phyloP scores from a whole-genome alignment of 139 green algal genomes.

The Tetradesmus obliquus region DNA sequence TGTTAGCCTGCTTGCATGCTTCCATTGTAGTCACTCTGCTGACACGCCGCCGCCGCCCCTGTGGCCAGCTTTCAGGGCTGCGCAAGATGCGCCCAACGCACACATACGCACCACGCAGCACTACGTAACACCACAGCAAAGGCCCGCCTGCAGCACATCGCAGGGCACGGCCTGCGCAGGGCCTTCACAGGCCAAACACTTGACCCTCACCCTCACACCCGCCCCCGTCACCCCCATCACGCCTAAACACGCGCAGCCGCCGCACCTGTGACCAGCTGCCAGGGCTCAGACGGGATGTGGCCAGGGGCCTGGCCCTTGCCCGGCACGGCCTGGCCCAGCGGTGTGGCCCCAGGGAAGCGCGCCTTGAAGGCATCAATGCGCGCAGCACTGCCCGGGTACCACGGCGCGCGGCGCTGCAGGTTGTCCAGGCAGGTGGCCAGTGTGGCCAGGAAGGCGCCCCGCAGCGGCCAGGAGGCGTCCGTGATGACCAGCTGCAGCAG shows the following conservation, averaged over 20 bases:
- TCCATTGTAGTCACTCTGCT: too few relatives aligned
- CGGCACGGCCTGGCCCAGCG: conserved; percentile 44
- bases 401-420: conserved; percentile 58
- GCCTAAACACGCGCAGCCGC: too few relatives aligned
- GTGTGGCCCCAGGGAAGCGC: conserved; percentile 53
- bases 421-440: conserved; percentile 55
- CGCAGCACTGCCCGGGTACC: conserved; percentile 35
- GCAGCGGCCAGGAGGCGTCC: conserved; percentile 72
- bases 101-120: too few relatives aligned
- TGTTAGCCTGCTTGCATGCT: too few relatives aligned
- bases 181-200: background rate
- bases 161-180: background rate
- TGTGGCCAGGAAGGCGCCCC: conserved; percentile 70
- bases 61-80: conserved; percentile 38
- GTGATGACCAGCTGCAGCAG: conserved; percentile 68
- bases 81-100: too few relatives aligned
- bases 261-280: conserved; percentile 25
- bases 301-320: conserved; percentile 1
- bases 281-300: conserved; percentile 14
- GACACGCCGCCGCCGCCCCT: background rate
- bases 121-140: too few relatives aligned
- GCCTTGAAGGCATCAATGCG: conserved; percentile 51
- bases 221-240: too few relatives aligned
- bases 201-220: background rate
- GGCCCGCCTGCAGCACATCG: too few relatives aligned